Conservation (phyloP, 805 yeast species). For the Metschnikowia cerradonensis region DNA sequence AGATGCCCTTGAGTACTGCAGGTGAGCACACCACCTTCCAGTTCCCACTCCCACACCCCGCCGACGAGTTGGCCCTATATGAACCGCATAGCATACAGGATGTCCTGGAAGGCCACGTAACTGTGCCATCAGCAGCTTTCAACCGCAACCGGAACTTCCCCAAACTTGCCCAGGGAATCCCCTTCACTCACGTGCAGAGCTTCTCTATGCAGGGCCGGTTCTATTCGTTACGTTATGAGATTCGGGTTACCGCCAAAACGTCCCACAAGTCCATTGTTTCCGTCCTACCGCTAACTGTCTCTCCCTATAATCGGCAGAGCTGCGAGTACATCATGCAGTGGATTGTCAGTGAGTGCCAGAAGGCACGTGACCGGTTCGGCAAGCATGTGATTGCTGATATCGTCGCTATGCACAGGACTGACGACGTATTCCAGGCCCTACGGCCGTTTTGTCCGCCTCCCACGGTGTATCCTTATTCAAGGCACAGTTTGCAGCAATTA, state of each 20-base stretch:
- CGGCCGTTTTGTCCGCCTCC: slow-evolving; percentile 25
- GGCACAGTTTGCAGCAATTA: slow-evolving; percentile 36
- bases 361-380: slow-evolving; percentile 39
- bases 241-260: slow-evolving; percentile 46
- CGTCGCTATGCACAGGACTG: slow-evolving; percentile 17
- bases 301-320: slow-evolving; percentile 49
- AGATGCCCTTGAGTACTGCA: slow-evolving; percentile 21
- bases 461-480: slow-evolving; percentile 25
- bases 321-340: slow-evolving; percentile 49
- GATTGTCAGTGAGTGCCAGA: slow-evolving; percentile 50
- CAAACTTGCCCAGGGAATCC: slow-evolving; percentile 37
- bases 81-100: not conserved
- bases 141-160: slow-evolving; percentile 20
- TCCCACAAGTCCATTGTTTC: slow-evolving; percentile 47
- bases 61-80: slow-evolving; percentile 32
- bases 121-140: slow-evolving; percentile 16
- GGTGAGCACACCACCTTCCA: slow-evolving; percentile 25
- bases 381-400: slow-evolving; percentile 22
- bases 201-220: slow-evolving; percentile 50
- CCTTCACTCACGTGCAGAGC: slow-evolving; percentile 44
- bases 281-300: slow-evolving; percentile 48
- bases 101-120: slow-evolving; percentile 7
- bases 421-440: slow-evolving; percentile 21
- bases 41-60: slow-evolving; percentile 31
- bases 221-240: slow-evolving; percentile 50